Base-by-base conservation (phyloP, 768 basidiomycete genomes). In the Lentinula aciculospora region DNA sequence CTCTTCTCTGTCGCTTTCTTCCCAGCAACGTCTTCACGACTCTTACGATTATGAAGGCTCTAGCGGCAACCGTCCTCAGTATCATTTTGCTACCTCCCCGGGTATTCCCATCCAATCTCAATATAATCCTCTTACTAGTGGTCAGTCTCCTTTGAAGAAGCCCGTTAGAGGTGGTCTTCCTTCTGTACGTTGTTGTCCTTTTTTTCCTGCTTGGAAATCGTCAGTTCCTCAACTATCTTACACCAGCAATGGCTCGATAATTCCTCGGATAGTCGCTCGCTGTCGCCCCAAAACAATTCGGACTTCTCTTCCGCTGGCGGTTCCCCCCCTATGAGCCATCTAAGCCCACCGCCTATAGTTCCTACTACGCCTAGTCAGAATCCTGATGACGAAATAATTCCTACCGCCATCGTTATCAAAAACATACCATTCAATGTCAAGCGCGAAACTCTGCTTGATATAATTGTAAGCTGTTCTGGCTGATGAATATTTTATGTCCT, bases 341-440 rank as follows among this genome's bases (percentile, higher is more conserved):
- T 77, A 51, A 72, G 68, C 60, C 71, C 81, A 40, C 70, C 78
- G 58, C 69, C 80, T 58, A 69, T 80, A 19, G 74, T 72, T 39
- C 75, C 83, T 23, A 71, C 75, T 31, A 79, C 83, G 12, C 80
- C 84, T 48, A 73, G 71, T 58, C 77, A 74, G 67, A 80, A 74
- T 59, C 65, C 70, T 42, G 91, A 93, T 65, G 94, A 97, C 73
- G 94, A 97, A 71, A 81, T 97, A 71, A 98, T 98, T 74, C 96
- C 96, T 56, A 98, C 95, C 9, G 97, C 97, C 56, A 98, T 99
- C 68, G 97, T 99, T 69, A 98, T 99, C 73, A 99, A 99, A 84
- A 98, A 98, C 79, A 99, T 99, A 76, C 96, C 96, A 64, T 99
- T 99, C 81, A 94, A 94, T 67, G 94, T 98, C 64, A 92, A 94